These are phyloP conservation scores for Wickerhamiella nectarea DNA, from an alignment of 805 yeast species.

Conservation along the genomic window DNA sequence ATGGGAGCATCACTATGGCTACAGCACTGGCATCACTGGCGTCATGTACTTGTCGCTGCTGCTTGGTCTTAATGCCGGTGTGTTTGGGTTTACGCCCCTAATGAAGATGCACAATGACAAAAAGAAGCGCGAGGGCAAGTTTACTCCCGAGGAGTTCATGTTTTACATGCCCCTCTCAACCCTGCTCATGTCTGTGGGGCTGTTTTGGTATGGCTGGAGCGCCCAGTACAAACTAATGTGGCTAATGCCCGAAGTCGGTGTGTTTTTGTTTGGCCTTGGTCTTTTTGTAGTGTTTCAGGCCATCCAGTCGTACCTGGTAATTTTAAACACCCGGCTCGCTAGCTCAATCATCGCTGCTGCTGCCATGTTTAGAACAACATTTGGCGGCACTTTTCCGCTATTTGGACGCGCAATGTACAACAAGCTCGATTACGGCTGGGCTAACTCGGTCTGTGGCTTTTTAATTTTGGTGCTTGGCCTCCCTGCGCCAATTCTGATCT, in stretches of 20 bases:
- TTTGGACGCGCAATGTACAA: slow-evolving; percentile 47
- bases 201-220: slow-evolving; percentile 64
- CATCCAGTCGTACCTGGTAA: slow-evolving; percentile 56
- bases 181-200: slow-evolving; percentile 41
- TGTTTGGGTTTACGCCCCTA: slow-evolving; percentile 34
- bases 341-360: slow-evolving; percentile 62
- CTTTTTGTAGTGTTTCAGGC: slow-evolving; percentile 52
- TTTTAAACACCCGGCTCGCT: slow-evolving; percentile 52
- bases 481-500: slow-evolving; percentile 50
- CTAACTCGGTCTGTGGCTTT: slow-evolving; percentile 48
- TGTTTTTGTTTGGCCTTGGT: slow-evolving; percentile 45
- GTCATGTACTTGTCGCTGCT: slow-evolving; percentile 47
- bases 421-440: slow-evolving; percentile 55
- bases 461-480: slow-evolving; percentile 44
- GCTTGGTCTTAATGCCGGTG: slow-evolving; percentile 40
- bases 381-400: slow-evolving; percentile 59
- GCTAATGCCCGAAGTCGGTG: slow-evolving; percentile 52
- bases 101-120: slow-evolving; percentile 28
- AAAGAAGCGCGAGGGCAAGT: slow-evolving; percentile 31
- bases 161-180: slow-evolving; percentile 40
- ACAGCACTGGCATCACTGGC: slow-evolving; percentile 37
- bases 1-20: slow-evolving; percentile 36
- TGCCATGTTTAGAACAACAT: slow-evolving; percentile 48
- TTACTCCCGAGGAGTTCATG: slow-evolving; percentile 48
- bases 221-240: slow-evolving; percentile 43